A percentile compares a stretch with the other conserved stretches of the same genome.
phyloP scores from a whole-genome alignment of 2,329 filamentous ascomycete species.

The Colletotrichum sp. region DNA sequence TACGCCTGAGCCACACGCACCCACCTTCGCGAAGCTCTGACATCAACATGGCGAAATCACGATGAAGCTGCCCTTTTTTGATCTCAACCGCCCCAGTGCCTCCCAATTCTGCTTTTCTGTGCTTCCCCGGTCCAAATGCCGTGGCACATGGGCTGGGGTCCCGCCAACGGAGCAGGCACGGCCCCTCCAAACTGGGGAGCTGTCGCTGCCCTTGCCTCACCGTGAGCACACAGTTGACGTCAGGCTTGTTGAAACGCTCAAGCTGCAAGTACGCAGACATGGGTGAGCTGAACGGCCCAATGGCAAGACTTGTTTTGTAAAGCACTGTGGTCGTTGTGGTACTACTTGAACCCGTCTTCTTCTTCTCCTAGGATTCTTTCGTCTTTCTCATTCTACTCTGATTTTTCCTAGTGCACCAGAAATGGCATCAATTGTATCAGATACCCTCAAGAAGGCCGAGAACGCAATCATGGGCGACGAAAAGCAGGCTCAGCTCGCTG shows the following conservation, averaged over 20 bases:
- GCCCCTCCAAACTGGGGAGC: background rate
- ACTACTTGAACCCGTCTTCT: background rate
- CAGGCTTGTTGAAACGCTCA: background rate
- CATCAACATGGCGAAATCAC: constrained; percentile 22
- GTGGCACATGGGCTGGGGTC: background rate
- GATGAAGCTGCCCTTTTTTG: constrained; percentile 2
- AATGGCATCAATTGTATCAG: constrained; percentile 29
- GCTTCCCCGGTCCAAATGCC: background rate
- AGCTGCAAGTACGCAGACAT: background rate
- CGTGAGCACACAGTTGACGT: constrained; percentile 11
- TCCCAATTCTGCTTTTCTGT: background rate
- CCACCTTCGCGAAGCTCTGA: constrained; percentile 8
- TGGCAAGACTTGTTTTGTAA: background rate
- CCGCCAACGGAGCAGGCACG: constrained; percentile 5
- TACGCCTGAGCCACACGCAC: background rate
- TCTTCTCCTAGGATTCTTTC: rapidly evolving
- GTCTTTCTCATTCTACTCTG: background rate
- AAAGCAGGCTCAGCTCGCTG: constrained; percentile 67
- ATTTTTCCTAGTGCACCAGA: background rate
- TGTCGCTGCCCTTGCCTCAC: background rate
- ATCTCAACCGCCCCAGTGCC: background rate
- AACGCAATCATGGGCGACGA: constrained; percentile 48
- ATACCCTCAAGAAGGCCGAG: constrained; percentile 41
- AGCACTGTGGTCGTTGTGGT: background rate
- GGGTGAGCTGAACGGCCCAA: background rate